Percentiles rank a stretch among this genome's conserved stretches.
phyloP scores from a whole-genome alignment of 805 yeast genomes.

The Zygosaccharomyces lentus region DNA sequence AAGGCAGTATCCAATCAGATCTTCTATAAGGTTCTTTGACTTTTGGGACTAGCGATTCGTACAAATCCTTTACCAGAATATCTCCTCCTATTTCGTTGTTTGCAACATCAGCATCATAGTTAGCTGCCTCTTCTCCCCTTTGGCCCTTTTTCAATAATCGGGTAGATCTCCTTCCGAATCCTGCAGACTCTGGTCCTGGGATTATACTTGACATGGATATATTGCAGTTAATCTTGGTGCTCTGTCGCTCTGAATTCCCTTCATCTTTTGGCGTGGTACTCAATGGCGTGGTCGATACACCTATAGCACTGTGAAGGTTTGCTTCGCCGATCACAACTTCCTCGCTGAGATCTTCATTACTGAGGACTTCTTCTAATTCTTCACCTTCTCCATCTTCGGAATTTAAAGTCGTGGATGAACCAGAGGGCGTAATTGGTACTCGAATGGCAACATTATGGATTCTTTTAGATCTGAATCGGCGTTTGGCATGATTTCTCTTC shows the following conservation, averaged over 20 bases:
- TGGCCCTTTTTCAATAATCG: conserved; percentile 22
- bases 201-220: conserved; percentile 16
- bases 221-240: conserved; percentile 11
- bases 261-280: neutral
- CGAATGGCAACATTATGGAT: conserved; percentile 1
- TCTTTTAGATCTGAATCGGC: conserved; percentile 25
- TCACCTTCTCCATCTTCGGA: conserved; percentile 8
- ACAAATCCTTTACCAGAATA: conserved; percentile 24
- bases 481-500: conserved; percentile 26
- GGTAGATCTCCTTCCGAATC: conserved; percentile 24
- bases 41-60: conserved; percentile 32
- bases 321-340: too few species aligned
- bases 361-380: neutral
- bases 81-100: conserved; percentile 6
- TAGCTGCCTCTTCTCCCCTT: conserved; percentile 2
- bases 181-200: conserved; percentile 8
- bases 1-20: conserved; percentile 35
- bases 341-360: neutral
- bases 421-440: conserved; percentile 8
- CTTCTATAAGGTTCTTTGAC: conserved; percentile 31
- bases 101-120: conserved; percentile 6
- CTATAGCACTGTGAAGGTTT: too few species aligned
- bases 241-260: conserved; percentile 1
- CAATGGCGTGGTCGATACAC: neutral
- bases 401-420: conserved; percentile 5